A percentile compares a stretch with the other conserved stretches of the same genome.
Conservation (phyloP, 192 early-diverging fungal species). For the Cetraspora pellucida region DNA sequence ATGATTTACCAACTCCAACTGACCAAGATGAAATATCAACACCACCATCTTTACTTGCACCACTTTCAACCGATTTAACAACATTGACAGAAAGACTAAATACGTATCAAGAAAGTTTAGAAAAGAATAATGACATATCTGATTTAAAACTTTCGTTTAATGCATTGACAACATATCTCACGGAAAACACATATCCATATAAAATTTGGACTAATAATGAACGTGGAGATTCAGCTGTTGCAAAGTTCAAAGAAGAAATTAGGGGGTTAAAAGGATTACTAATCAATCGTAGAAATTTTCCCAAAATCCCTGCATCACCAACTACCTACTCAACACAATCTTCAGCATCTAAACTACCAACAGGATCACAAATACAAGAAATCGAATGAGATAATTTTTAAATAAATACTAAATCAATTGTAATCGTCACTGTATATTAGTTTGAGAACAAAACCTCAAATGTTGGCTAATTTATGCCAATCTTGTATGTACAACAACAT, state of each 20-base stretch:
- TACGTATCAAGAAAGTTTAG: not conserved
- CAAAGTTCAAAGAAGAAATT: slow-evolving; percentile 43
- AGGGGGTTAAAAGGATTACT: slow-evolving; percentile 43
- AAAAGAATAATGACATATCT: not conserved
- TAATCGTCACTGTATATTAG: too few species aligned
- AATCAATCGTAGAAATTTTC: slow-evolving; percentile 45
- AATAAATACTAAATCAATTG: too few species aligned
- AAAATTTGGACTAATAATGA: not conserved
- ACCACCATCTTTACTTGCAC: not conserved
- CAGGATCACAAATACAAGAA: too few species aligned
- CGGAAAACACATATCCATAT: not conserved
- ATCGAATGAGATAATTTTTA: too few species aligned
- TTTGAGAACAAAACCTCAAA: too few species aligned
- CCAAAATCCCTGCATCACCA: slow-evolving; percentile 24
- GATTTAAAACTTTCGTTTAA: slow-evolving; percentile 16
- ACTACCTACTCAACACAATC: not conserved
- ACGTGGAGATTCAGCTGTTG: slow-evolving; percentile 6
- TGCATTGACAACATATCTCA: slow-evolving; percentile 9
- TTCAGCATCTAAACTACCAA: not conserved
- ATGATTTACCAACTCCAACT: not conserved
- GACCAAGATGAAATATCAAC: slow-evolving; percentile 18
- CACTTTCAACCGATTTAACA: slow-evolving; percentile 22
- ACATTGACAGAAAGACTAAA: not conserved
- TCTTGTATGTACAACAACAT: too few species aligned
- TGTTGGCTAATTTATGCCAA: too few species aligned